phyloP scores from a whole-genome alignment of 148 eudicot species.

The Chenopodium formosanum region DNA sequence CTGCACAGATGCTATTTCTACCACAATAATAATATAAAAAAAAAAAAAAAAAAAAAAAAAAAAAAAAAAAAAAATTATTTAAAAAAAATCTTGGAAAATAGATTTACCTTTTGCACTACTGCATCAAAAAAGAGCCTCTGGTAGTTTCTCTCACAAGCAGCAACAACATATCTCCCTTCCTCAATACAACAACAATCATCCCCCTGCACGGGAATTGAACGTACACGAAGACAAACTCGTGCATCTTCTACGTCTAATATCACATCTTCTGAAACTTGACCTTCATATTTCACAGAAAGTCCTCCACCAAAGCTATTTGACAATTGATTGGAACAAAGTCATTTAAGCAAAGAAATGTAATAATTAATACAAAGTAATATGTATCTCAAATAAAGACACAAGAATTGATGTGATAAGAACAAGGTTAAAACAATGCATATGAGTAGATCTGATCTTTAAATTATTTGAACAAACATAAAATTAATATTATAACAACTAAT shows the following conservation, averaged over 20 bases:
- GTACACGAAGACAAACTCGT: conserved; percentile 43
- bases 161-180: conserved; percentile 54
- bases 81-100: conserved; percentile 1
- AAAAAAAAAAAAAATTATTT: not conserved
- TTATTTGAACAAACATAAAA: too few species aligned
- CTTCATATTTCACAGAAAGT: conserved; percentile 39
- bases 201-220: conserved; percentile 48
- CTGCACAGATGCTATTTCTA: not conserved
- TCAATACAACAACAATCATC: conserved; percentile 48
- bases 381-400: not conserved
- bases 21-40: not conserved
- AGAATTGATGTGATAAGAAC: not conserved
- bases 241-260: conserved; percentile 38
- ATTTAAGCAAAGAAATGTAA: not conserved
- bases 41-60: not conserved
- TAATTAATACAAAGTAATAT: not conserved
- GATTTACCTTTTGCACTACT: conserved; percentile 49
- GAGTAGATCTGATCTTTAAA: not conserved
- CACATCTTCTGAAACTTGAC: conserved; percentile 31
- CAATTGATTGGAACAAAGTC: conserved; percentile 1
- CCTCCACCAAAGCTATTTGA: conserved; percentile 38
- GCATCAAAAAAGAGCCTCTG: conserved; percentile 49
- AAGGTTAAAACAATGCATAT: not conserved
- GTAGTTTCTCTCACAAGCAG: conserved; percentile 33
- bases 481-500: too few species aligned